phyloP scores from a whole-genome alignment of 1,284 basidiomycete species.

The Cutaneotrichosporon mucoides region DNA sequence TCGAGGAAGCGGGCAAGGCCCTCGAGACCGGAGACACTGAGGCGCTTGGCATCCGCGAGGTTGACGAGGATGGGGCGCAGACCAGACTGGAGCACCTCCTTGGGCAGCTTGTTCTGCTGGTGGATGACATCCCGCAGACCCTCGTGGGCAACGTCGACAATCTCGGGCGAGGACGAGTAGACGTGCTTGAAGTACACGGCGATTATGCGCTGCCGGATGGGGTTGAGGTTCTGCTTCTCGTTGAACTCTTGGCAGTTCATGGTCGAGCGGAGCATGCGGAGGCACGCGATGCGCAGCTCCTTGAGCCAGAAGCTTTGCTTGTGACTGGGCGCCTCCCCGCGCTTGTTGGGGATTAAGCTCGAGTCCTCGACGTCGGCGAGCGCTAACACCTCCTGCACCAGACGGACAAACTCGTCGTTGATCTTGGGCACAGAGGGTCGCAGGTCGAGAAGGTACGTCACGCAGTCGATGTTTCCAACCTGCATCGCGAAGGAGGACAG shows the following conservation, averaged over 20 bases:
- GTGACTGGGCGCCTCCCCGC: conserved; percentile 65
- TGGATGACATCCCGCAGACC: conserved; percentile 84
- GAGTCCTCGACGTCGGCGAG: conserved; percentile 93
- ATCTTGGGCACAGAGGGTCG: conserved; percentile 82
- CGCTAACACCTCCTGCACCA: conserved; percentile 90
- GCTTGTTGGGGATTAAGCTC: conserved; percentile 57
- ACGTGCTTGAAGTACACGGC: conserved; percentile 98
- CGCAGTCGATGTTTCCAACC: conserved; percentile 96
- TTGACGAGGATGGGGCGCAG: conserved; percentile 97
- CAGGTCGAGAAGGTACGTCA: conserved; percentile 83
- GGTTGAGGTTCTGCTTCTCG: conserved; percentile 63
- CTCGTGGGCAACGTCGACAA: conserved; percentile 94
- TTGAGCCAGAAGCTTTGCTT: conserved; percentile 80
- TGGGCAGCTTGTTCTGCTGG: conserved; percentile 88
- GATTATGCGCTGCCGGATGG: conserved; percentile 81
- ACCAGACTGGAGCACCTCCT: conserved; percentile 91
- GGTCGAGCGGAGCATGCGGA: conserved; percentile 86
- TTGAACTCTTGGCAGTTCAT: conserved; percentile 94
- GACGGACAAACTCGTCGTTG: conserved; percentile 85
- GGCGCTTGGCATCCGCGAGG: conserved; percentile 88
- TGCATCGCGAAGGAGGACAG: conserved; percentile 93
- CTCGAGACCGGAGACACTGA: conserved; percentile 91
- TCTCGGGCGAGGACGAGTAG: conserved; percentile 87
- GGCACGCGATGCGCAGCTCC: conserved; percentile 90
- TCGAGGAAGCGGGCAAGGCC: conserved; percentile 93